Evolutionary conservation across 257 asterid species (phyloP), one percentile per base, ranked within the genome.

Genomic region (Ilex aquifolium): DNA sequence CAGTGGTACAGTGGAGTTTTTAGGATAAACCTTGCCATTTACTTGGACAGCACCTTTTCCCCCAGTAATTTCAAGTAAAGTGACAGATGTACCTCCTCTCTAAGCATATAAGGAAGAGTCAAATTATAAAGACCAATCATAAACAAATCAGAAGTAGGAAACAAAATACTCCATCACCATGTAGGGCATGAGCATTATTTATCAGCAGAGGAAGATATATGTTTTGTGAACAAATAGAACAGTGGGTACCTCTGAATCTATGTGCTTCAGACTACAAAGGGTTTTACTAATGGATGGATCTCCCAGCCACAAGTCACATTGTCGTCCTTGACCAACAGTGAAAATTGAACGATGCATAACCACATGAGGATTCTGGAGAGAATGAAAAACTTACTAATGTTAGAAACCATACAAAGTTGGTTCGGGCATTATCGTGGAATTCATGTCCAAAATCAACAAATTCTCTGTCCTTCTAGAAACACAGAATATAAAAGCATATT

Each of bases 1-100:
- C 48, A 91, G 77, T 66, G 81, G 83, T 70, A 88, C 71, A 15
- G 85, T 82, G 56, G 93, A 76, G 64, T 83, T 88, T 76, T 85
- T 81, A 56, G 83, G 72, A 79, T 73, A 86, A 73, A 62, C 52
- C 78, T 76, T 88, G 65, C 94, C 88, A 75, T 91, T 91, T 69
- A 91, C 98, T 72, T 79, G 87, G 67, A 91, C 95, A 64, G 76
- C 74, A 62, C 97, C 97, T 65, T 84, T 84, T 61, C 79, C 76
- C 17, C 93, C 95, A 63, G 89, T 88, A 56, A 88, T 86, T 69
- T 88, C 95, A 65, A 87, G 95, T 74, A 88, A 68, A 14, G 89
- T 81, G 62, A 65, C 46, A 6, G 85, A 71, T 53, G 57, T 10
- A 44, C 72, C 82, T 73, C 91, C 94, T 68, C 77, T 80, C 97